Conservation (phyloP, 495 filamentous ascomycete species). For the Hypomontagnella monticulosa region DNA sequence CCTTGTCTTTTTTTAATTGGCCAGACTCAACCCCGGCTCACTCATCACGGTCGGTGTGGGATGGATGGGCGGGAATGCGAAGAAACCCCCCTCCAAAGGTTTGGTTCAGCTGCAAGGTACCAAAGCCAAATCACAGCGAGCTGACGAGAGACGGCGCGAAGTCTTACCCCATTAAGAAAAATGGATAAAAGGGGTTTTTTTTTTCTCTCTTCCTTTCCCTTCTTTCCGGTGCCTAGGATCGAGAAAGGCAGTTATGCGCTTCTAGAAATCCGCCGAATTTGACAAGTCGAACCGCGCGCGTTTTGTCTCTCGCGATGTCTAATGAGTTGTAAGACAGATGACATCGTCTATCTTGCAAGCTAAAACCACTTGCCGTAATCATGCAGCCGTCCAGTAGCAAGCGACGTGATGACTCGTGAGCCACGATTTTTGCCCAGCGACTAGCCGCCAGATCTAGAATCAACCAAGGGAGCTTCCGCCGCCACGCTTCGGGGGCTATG, state of each 20-base stretch:
- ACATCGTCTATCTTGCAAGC: neutral
- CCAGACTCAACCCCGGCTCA: constrained; percentile 1
- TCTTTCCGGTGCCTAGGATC: neutral
- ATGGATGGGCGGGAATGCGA: constrained; percentile 30
- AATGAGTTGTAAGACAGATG: neutral
- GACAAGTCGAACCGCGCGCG: neutral
- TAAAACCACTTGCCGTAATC: neutral
- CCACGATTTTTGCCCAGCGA: too few species aligned
- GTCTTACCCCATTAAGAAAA: constrained; percentile 29
- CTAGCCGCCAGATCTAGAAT: neutral
- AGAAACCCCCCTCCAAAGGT: constrained; percentile 24
- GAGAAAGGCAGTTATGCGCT: constrained; percentile 7
- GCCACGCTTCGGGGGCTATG: constrained; percentile 1
- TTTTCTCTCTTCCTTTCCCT: constrained; percentile 10
- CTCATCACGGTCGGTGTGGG: constrained; percentile 23
- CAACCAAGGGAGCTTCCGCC: neutral
- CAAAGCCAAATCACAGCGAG: constrained; percentile 34
- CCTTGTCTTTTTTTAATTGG: constrained; percentile 25
- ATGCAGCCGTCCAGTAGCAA: neutral
- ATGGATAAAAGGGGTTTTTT: constrained; percentile 8
- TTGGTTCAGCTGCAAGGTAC: constrained; percentile 40
- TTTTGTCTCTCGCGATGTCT: neutral
- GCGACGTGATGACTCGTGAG: neutral
- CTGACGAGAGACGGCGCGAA: constrained; percentile 38
- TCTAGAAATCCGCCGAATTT: constrained; percentile 6